Evolutionary conservation across 1,284 basidiomycete species (phyloP), one percentile per base, ranked within the genome.

Genomic region (Phaffia rhodozyma): DNA sequence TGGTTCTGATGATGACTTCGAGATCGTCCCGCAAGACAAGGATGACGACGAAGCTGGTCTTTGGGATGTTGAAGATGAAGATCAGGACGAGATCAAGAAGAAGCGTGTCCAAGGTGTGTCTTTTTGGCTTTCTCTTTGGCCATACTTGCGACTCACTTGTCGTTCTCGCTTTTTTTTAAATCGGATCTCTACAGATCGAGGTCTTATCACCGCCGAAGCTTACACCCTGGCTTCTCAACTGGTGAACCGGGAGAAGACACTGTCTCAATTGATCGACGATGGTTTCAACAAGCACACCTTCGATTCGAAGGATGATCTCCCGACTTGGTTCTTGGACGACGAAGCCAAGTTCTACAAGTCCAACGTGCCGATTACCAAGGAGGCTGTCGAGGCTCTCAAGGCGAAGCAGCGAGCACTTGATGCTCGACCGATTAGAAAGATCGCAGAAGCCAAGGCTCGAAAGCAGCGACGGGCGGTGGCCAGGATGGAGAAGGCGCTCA

Each of bases 361-460:
- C 66, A 98, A 98, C 75, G 81, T 98, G 61, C 96, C 96, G 20
- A 83, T 98, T 67, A 97, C 94, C 1, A 98, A 97, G 76, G 96
- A 98, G 75, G 96, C 96, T 5, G 80, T 98, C 63, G 81, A 82
- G 61, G 86, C 86, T 3, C 81, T 99, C 48, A 85, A 89, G 47
- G 91, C 89, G 21, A 90, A 87, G 73, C 90, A 96, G 78, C 86
- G 93, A 29, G 91, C 91, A 5, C 80, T 99, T 55, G 92, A 99
- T 73, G 93, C 94, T 2, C 84, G 96, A 18, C 96, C 96, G 21
- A 98, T 99, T 78, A 98, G 97, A 79, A 99, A 99, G 80, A 82
- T 99, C 16, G 96, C 94, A 23, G 96, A 98, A 78, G 96, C 96
- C 53, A 98, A 98, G 77, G 92, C 91, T 48, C 83, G 96, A 67